Conservation (phyloP, 805 yeast species). For the Suhomyces prunicola region DNA sequence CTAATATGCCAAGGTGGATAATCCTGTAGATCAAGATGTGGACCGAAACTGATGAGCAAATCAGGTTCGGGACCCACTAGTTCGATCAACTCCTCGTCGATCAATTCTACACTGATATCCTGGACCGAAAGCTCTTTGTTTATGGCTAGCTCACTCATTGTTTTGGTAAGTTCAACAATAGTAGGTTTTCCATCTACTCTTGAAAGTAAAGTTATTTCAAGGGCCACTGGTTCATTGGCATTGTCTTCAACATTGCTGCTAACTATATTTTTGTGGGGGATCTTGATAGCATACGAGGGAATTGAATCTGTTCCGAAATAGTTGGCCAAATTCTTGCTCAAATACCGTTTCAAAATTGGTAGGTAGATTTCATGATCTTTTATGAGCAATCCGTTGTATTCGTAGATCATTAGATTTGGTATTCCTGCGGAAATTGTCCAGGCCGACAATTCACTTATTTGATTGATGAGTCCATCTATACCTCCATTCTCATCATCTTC, state of each 20-base stretch:
- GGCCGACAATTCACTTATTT: slow-evolving; percentile 71
- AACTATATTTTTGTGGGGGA: slow-evolving; percentile 63
- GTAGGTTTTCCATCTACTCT: slow-evolving; percentile 85
- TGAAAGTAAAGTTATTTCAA: slow-evolving; percentile 66
- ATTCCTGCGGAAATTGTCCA: slow-evolving; percentile 94
- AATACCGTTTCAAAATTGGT: slow-evolving; percentile 54
- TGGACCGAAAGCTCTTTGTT: slow-evolving; percentile 55
- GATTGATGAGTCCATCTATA: slow-evolving; percentile 71
- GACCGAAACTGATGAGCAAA: slow-evolving; percentile 76
- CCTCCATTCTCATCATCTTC: slow-evolving; percentile 91
- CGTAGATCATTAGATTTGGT: slow-evolving; percentile 68
- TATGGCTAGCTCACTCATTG: slow-evolving; percentile 73
- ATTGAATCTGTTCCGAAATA: slow-evolving; percentile 72
- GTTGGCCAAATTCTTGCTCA: slow-evolving; percentile 55
- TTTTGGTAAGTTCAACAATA: slow-evolving; percentile 80
- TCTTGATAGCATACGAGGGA: slow-evolving; percentile 59
- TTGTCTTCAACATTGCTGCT: slow-evolving; percentile 37
- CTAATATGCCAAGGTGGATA: slow-evolving; percentile 98
- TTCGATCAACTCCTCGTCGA: slow-evolving; percentile 70
- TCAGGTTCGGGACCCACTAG: slow-evolving; percentile 94
- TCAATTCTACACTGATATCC: slow-evolving; percentile 70
- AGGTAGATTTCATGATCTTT: slow-evolving; percentile 33
- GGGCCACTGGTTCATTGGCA: slow-evolving; percentile 41
- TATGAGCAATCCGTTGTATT: slow-evolving; percentile 64
- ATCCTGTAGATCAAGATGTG: slow-evolving; percentile 85